Percentiles rank a stretch among this genome's conserved stretches.
phyloP scores from a whole-genome alignment of 805 yeast species.

The Suhomyces sp. region DNA sequence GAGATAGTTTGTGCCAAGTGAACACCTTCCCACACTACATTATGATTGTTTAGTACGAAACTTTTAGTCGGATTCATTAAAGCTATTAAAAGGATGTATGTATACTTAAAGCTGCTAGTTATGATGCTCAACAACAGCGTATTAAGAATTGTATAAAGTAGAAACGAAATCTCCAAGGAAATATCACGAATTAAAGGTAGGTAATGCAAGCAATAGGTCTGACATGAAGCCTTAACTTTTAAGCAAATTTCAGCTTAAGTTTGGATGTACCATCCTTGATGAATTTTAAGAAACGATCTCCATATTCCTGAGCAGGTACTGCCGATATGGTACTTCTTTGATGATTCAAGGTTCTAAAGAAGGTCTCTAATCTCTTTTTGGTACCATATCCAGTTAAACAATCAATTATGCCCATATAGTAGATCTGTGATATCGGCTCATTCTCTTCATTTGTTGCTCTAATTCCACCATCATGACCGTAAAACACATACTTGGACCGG shows the following conservation, averaged over 20 bases:
- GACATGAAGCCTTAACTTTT: not conserved
- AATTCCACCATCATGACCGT: slow-evolving; percentile 82
- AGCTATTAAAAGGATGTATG: not conserved
- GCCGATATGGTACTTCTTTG: slow-evolving; percentile 75
- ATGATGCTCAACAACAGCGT: not conserved
- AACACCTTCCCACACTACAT: too few relatives aligned
- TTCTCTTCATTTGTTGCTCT: slow-evolving; percentile 64
- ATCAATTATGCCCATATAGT: slow-evolving; percentile 92
- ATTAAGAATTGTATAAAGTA: not conserved
- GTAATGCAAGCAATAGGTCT: not conserved
- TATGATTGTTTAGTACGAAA: too few relatives aligned
- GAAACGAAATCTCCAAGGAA: not conserved
- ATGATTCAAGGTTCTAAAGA: slow-evolving; percentile 73
- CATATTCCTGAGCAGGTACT: slow-evolving; percentile 86
- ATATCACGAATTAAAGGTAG: not conserved
- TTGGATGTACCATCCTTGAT: slow-evolving; percentile 38
- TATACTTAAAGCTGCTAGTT: not conserved
- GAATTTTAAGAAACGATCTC: slow-evolving; percentile 77
- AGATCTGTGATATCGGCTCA: slow-evolving; percentile 63
- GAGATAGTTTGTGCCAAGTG: too few relatives aligned
- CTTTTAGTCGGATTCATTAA: not conserved
- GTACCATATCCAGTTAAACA: slow-evolving; percentile 80
- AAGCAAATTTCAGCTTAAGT: slow-evolving; percentile 4
- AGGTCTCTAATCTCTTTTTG: slow-evolving; percentile 77
- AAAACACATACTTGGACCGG: slow-evolving; percentile 56